Evolutionary conservation across 1,139 yeast species (phyloP).

Genomic region (Magnusiomyces paraingens): DNA sequence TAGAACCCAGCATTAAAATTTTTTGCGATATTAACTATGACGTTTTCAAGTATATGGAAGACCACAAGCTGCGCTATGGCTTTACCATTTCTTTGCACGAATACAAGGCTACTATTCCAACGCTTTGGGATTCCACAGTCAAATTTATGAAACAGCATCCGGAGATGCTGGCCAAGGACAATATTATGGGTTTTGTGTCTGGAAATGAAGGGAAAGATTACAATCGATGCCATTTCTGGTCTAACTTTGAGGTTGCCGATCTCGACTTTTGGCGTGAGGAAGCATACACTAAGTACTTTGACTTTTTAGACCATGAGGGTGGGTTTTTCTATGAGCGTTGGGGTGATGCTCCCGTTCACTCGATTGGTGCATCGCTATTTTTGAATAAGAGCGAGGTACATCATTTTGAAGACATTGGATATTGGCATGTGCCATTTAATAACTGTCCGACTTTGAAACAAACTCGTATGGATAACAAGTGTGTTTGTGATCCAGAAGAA

Average conservation of each 20-base stretch:
- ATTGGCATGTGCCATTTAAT: conserved; percentile 73
- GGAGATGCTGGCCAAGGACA: conserved; percentile 45
- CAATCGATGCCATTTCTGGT: conserved; percentile 6
- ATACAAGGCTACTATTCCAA: conserved; percentile 70
- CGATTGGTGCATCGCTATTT: conserved; percentile 69
- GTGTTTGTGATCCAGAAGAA: conserved; percentile 47
- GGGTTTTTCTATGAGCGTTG: conserved; percentile 92
- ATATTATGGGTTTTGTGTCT: not conserved
- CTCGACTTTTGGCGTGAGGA: conserved; percentile 67
- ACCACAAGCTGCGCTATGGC: conserved; percentile 66
- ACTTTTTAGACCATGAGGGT: conserved; percentile 65
- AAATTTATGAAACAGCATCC: conserved; percentile 60
- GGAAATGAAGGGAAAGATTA: not conserved
- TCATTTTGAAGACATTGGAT: conserved; percentile 77
- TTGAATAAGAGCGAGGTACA: conserved; percentile 61
- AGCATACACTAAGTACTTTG: conserved; percentile 63
- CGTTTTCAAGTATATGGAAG: conserved; percentile 76
- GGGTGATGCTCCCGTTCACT: conserved; percentile 95
- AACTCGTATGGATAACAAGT: conserved; percentile 41
- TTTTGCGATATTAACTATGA: conserved; percentile 81
- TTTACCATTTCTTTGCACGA: conserved; percentile 83
- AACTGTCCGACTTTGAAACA: conserved; percentile 54
- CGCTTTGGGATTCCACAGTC: conserved; percentile 75
- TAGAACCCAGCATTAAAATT: conserved; percentile 81
- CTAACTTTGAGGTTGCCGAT: not conserved